Evolutionary conservation across 2,329 filamentous ascomycete species (phyloP).

Genomic region (Fusarium acutatum): DNA sequence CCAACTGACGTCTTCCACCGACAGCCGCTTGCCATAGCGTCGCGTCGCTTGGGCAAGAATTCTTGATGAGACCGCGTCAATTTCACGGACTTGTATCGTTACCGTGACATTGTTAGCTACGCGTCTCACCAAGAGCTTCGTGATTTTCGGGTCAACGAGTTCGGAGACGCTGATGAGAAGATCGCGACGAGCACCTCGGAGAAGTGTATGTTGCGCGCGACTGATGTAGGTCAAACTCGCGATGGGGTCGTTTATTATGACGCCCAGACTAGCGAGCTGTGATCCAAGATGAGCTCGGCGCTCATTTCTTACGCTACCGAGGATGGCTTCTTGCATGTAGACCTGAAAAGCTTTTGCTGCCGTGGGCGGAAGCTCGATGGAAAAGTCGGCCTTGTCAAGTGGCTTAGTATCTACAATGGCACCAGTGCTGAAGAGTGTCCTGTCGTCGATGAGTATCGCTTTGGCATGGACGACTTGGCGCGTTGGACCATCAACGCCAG

Average conservation of each 20-base stretch:
- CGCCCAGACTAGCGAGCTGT: neutral
- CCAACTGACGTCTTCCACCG: neutral
- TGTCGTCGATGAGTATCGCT: neutral
- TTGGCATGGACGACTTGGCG: neutral
- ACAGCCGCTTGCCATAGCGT: neutral
- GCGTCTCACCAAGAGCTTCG: neutral
- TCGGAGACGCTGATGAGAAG: neutral
- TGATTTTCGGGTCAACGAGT: neutral
- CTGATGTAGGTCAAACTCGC: conserved; percentile 5
- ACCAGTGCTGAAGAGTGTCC: neutral
- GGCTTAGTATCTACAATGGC: neutral
- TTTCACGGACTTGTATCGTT: neutral
- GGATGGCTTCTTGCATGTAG: neutral
- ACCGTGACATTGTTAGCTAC: neutral
- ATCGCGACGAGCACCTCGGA: neutral
- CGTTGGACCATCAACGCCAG: neutral
- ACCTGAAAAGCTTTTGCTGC: neutral
- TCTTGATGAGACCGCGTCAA: neutral
- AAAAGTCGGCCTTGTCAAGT: neutral
- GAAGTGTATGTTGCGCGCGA: neutral
- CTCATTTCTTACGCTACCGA: neutral
- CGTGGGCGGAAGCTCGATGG: neutral
- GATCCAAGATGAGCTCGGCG: neutral
- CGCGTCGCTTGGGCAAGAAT: neutral
- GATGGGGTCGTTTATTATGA: neutral